Base-by-base conservation (phyloP, 2,329 filamentous ascomycete species). In the Microcyclosporella mali region DNA sequence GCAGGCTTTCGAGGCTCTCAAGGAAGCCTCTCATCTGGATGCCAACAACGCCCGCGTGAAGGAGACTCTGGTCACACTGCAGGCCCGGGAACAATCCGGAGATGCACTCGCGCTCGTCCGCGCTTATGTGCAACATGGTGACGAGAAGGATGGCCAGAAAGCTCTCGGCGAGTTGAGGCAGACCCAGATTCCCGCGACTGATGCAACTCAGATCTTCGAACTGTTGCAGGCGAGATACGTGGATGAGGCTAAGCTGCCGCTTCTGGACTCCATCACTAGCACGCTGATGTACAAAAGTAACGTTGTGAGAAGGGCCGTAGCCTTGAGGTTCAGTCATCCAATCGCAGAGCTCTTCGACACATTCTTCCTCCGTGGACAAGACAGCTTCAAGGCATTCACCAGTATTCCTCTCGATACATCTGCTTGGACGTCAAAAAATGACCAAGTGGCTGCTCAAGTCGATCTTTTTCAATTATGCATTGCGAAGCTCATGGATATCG, bases 401-500 rank as follows among this genome's bases (percentile, higher is more conserved):
- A 64, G 63, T 16, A 57, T 71, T 2, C 47, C 69, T 7, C 60
- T 73, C 11, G 70, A 71, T 41, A 56, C 65, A 7, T 43, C 55
- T 1, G 47, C 65, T 12, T 74, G 71, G 71, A 43, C 56, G 1
- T 59, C 62, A 16, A 62, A 70, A 33, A 57, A 66, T 46, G 48
- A 56, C 37, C 77, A 67, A 67, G 76, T 58, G 19, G 56, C 60
- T 9, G 68, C 67, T 2, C 66, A 72, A 47, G 50, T 66, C 55
- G 82, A 86, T 58, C 72, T 83, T 58, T 83, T 84, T 43, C 78
- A 84, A 58, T 78, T 94, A 44, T 81, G 90, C 54, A 79, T 95
- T 53, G 89, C 89, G 17, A 84, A 85, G 58, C 72, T 95, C 55
- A 94, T 95, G 82, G 87, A 94, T 62, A 88, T 87, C 33, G 88